Conservation (phyloP, 805 yeast species). For the Hanseniaspora valbyensis region DNA sequence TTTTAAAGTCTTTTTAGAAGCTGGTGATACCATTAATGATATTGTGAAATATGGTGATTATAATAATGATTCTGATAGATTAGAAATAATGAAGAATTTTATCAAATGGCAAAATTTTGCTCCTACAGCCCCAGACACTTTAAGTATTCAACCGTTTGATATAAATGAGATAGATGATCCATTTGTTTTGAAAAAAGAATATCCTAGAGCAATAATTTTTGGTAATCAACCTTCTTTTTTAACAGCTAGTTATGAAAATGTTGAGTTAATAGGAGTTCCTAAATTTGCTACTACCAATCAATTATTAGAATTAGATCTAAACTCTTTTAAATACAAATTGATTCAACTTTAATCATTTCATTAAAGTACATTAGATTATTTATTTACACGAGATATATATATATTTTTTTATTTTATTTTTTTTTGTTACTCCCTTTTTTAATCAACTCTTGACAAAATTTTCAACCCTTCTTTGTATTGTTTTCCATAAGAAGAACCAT, state of each 20-base stretch:
- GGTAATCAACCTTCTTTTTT: conserved; percentile 71
- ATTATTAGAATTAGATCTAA: not conserved
- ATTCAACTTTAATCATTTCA: conserved; percentile 4
- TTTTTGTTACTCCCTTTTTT: not conserved
- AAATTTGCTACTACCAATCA: conserved; percentile 32
- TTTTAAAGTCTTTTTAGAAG: conserved; percentile 51
- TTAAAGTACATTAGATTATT: too few relatives aligned
- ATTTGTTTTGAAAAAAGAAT: conserved; percentile 53
- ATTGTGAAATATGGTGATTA: conserved; percentile 46
- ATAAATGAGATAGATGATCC: conserved; percentile 53
- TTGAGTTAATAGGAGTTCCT: conserved; percentile 59
- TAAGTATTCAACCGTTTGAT: conserved; percentile 73
- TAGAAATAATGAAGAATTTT: conserved; percentile 53
- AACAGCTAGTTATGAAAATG: conserved; percentile 31
- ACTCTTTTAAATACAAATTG: not conserved
- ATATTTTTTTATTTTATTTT: too few relatives aligned
- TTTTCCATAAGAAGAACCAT: conserved; percentile 7
- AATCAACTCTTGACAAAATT: not conserved
- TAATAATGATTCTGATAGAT: conserved; percentile 29
- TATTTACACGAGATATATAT: not conserved
- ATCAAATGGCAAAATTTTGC: conserved; percentile 75
- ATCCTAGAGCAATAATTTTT: conserved; percentile 76
- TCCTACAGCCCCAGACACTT: conserved; percentile 94
- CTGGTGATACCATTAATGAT: conserved; percentile 81
- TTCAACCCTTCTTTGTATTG: not conserved